Conservation (phyloP, 2,329 filamentous ascomycete genomes). For the Paraphaeosphaeria minitans region DNA sequence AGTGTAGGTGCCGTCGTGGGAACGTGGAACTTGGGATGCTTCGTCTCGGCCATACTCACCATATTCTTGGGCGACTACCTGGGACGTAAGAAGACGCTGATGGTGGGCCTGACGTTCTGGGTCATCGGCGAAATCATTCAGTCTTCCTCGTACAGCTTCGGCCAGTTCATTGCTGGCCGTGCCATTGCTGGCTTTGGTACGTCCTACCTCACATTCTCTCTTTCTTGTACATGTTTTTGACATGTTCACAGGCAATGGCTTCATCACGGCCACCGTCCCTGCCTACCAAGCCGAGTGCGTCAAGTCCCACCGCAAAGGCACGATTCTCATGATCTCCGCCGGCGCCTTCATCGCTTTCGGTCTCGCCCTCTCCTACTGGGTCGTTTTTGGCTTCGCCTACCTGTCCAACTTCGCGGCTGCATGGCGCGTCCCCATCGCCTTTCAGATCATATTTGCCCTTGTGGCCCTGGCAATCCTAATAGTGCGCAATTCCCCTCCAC, state of each 20-base stretch:
- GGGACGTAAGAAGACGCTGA: conserved; percentile 56
- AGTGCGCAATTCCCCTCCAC: background rate
- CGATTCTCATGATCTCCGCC: conserved; percentile 55
- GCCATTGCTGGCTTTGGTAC: conserved; percentile 55
- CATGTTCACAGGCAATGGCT: conserved; percentile 51
- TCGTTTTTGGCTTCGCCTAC: conserved; percentile 59
- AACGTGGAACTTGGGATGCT: conserved; percentile 57
- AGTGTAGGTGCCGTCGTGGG: conserved; percentile 35
- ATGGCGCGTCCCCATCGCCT: conserved; percentile 63
- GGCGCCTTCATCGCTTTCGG: conserved; percentile 57
- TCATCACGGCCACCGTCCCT: conserved; percentile 58
- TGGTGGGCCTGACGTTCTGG: conserved; percentile 58
- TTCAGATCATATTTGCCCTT: conserved; percentile 62
- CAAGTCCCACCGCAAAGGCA: conserved; percentile 52
- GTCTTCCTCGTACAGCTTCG: conserved; percentile 51
- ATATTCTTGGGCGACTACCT: conserved; percentile 57
- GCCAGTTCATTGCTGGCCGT: conserved; percentile 59
- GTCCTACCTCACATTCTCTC: conserved; percentile 43
- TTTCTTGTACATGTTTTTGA: conserved; percentile 43
- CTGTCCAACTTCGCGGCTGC: conserved; percentile 36
- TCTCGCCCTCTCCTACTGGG: conserved; percentile 58
- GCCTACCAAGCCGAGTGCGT: conserved; percentile 59
- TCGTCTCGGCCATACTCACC: conserved; percentile 60
- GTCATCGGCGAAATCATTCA: conserved; percentile 56
- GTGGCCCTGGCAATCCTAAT: conserved; percentile 59